phyloP scores from a whole-genome alignment of 1,139 yeast species.

The Taiozyma sp. region DNA sequence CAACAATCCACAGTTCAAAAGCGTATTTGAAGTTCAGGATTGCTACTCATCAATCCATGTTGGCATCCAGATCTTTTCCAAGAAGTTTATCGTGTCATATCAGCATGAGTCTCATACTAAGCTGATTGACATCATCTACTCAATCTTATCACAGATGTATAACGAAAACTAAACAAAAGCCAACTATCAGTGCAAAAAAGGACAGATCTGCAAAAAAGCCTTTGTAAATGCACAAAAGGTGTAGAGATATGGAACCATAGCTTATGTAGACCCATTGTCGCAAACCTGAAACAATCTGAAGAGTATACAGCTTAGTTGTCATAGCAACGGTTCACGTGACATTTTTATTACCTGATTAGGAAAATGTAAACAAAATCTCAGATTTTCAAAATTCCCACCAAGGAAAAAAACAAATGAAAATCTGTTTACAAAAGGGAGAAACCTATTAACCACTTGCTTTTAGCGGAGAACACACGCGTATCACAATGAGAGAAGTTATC shows the following conservation, averaged over 20 bases:
- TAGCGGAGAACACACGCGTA: background rate
- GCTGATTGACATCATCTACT: conserved; percentile 18
- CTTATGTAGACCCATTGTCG: background rate
- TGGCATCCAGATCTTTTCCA: conserved; percentile 18
- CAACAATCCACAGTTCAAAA: conserved; percentile 6
- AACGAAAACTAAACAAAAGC: conserved; percentile 1
- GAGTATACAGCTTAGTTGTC: conserved; percentile 4
- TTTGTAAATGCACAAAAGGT: too few species aligned
- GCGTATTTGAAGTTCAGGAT: conserved; percentile 11
- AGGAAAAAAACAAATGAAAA: conserved; percentile 7
- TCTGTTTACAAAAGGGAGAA: conserved; percentile 16
- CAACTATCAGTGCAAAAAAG: too few species aligned
- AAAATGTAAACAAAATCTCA: conserved; percentile 19
- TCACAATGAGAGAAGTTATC: conserved; percentile 82
- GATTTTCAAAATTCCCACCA: conserved; percentile 9
- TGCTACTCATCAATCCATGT: conserved; percentile 17
- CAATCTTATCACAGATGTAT: conserved; percentile 16
- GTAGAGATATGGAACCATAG: background rate
- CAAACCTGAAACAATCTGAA: background rate
- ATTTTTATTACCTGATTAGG: conserved; percentile 10
- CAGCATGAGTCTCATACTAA: conserved; percentile 17
- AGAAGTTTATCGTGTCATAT: conserved; percentile 18
- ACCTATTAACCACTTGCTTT: background rate
- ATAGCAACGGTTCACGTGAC: conserved; percentile 8
- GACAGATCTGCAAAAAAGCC: too few species aligned